A percentile compares a stretch with the other conserved stretches of the same genome.
Evolutionary conservation across 2,329 filamentous ascomycete genomes (phyloP).

Genomic region (Apiospora koreana): DNA sequence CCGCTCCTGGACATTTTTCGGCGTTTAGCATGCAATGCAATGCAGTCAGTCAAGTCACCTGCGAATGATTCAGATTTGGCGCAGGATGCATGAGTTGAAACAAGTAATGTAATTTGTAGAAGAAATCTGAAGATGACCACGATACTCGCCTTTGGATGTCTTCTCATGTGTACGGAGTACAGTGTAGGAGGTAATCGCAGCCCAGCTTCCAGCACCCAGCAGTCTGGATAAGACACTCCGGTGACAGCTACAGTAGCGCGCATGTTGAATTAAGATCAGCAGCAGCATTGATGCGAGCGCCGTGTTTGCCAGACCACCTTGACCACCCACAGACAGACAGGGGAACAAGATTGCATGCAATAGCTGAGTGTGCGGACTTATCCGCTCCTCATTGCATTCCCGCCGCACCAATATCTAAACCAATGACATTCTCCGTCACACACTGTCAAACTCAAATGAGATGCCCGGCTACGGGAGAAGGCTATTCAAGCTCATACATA

Average conservation of each 20-base stretch:
- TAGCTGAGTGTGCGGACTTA: neutral
- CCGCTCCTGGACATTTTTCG: neutral
- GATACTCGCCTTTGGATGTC: neutral
- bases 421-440: neutral
- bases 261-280: neutral
- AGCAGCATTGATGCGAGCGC: neutral
- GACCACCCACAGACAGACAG: too few relatives aligned
- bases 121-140: too few relatives aligned
- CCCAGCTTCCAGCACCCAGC: neutral
- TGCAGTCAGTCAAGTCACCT: neutral
- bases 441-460: neutral
- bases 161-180: too few relatives aligned
- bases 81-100: neutral
- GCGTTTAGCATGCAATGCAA: neutral
- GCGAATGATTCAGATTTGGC: neutral
- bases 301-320: neutral
- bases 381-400: neutral
- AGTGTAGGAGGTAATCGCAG: too few relatives aligned
- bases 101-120: too few relatives aligned
- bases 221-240: neutral
- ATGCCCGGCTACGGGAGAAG: neutral
- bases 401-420: neutral
- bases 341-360: neutral
- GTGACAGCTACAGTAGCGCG: neutral
- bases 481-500: neutral